Percentiles rank a stretch among this genome's conserved stretches.
Evolutionary conservation across 306 rosid genomes (phyloP).

Genomic region (Dicorynia guianensis): DNA sequence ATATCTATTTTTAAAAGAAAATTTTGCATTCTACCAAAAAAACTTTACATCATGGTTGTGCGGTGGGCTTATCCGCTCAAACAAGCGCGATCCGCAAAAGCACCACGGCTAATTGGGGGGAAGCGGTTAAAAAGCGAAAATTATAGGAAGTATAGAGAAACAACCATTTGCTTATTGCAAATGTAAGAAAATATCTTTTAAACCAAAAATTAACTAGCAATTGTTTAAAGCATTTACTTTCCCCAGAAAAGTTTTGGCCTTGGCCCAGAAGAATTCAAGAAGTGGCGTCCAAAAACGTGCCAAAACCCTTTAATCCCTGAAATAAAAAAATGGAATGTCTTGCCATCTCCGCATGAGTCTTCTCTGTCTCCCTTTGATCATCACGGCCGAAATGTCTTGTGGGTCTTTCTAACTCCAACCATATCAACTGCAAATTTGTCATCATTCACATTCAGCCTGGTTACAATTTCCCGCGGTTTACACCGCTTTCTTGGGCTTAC

Average conservation of each 20-base stretch:
- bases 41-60: too few relatives aligned
- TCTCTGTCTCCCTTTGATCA: background rate
- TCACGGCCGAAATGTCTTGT: constrained; percentile 34
- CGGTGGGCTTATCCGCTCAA: too few relatives aligned
- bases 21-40: too few relatives aligned
- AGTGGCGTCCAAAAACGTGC: constrained; percentile 13
- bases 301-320: background rate
- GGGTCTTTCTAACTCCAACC: background rate
- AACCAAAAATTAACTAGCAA: too few relatives aligned
- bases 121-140: too few relatives aligned
- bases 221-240: background rate
- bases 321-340: background rate
- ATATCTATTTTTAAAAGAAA: too few relatives aligned
- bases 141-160: too few relatives aligned
- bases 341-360: constrained; percentile 50
- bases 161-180: too few relatives aligned
- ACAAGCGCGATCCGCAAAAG: too few relatives aligned
- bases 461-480: constrained; percentile 1
- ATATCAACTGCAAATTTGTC: background rate
- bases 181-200: too few relatives aligned
- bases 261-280: background rate
- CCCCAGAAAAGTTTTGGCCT: background rate
- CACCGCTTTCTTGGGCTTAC: background rate
- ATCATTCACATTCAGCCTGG: background rate
- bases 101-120: too few relatives aligned